phyloP scores from a whole-genome alignment of 805 yeast genomes.

The Kazachstania kunashirensis region DNA sequence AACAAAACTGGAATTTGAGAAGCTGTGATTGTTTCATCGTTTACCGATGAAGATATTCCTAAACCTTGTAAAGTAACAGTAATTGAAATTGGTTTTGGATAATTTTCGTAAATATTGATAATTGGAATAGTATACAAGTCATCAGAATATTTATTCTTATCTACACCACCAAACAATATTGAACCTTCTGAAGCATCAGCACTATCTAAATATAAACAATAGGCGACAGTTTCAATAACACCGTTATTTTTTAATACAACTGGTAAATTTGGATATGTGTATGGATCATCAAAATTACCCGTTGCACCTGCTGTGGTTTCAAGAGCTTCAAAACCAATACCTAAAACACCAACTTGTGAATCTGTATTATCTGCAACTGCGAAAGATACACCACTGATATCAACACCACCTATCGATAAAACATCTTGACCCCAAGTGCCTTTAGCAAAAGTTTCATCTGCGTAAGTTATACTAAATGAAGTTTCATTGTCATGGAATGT shows the following conservation, averaged over 20 bases:
- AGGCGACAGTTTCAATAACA: constrained; percentile 41
- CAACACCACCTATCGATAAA: constrained; percentile 34
- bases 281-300: constrained; percentile 11
- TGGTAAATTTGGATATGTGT: constrained; percentile 61
- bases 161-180: constrained; percentile 63
- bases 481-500: constrained; percentile 24
- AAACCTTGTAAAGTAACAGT: constrained; percentile 23
- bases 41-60: constrained; percentile 21
- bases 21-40: constrained; percentile 13
- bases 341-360: constrained; percentile 38
- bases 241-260: constrained; percentile 47
- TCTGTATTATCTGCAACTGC: constrained; percentile 26
- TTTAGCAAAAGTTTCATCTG: constrained; percentile 39
- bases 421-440: constrained; percentile 44
- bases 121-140: constrained; percentile 41
- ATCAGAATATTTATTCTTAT: constrained; percentile 54
- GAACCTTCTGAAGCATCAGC: constrained; percentile 36
- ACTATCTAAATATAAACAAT: constrained; percentile 51
- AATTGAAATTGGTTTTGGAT: constrained; percentile 10
- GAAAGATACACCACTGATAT: constrained; percentile 19
- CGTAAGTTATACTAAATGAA: constrained; percentile 40
- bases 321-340: constrained; percentile 42
- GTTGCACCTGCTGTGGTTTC: constrained; percentile 41
- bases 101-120: constrained; percentile 30
- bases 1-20: constrained; percentile 32